These are phyloP conservation scores for Alloascoidea africana DNA, from an alignment of 805 yeast genomes.

Conservation along the genomic window DNA sequence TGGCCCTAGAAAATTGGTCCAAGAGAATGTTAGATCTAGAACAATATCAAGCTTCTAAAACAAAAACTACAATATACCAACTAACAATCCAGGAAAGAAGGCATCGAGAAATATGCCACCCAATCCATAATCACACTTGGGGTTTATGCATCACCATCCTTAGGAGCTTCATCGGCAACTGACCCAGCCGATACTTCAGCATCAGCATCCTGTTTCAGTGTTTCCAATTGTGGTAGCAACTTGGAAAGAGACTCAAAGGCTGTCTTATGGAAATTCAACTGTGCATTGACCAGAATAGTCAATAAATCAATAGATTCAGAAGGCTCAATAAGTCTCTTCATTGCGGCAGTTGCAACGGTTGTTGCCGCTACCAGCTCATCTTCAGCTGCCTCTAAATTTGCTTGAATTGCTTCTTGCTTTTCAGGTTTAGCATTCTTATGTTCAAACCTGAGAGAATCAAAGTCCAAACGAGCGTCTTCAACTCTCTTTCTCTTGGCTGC, in stretches of 20 bases:
- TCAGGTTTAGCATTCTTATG: slow-evolving; percentile 37
- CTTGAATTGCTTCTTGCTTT: slow-evolving; percentile 60
- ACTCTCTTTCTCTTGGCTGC: slow-evolving; percentile 57
- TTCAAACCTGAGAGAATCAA: slow-evolving; percentile 61
- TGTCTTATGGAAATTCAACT: slow-evolving; percentile 64
- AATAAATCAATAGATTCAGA: slow-evolving; percentile 56
- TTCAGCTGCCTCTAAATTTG: slow-evolving; percentile 69
- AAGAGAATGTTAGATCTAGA: too few species aligned
- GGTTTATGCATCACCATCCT: too few species aligned
- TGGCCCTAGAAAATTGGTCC: too few species aligned
- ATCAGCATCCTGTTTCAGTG: slow-evolving; percentile 37
- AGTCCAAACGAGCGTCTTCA: slow-evolving; percentile 60
- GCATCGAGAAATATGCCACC: too few species aligned
- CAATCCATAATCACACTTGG: too few species aligned
- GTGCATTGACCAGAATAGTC: slow-evolving; percentile 59
- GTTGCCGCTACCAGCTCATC: slow-evolving; percentile 84
- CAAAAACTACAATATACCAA: too few species aligned
- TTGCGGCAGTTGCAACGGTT: slow-evolving; percentile 70
- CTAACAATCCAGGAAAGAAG: too few species aligned
- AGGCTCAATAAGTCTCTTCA: slow-evolving; percentile 66
- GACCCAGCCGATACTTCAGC: slow-evolving; percentile 9
- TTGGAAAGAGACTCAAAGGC: slow-evolving; percentile 53
- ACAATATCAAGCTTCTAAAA: too few species aligned
- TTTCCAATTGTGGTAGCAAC: slow-evolving; percentile 49
- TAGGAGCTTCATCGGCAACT: slow-evolving; percentile 12